phyloP scores from a whole-genome alignment of 2,329 filamentous ascomycete species.

The Bipolaris gigantea region DNA sequence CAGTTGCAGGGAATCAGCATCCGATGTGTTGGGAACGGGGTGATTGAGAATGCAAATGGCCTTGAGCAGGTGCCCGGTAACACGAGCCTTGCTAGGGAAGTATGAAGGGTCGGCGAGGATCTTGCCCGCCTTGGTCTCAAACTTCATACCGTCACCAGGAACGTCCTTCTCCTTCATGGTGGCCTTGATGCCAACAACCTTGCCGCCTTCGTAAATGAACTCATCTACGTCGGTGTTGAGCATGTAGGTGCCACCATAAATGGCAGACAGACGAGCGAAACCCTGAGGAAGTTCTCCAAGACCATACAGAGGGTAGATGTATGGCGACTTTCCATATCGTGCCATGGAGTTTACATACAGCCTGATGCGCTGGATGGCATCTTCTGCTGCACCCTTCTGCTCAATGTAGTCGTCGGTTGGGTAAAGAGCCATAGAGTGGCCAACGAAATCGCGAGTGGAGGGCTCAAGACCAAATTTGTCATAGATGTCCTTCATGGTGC shows the following conservation, averaged over 20 bases:
- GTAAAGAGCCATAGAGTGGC: slow-evolving; percentile 97
- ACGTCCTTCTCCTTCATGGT: slow-evolving; percentile 90
- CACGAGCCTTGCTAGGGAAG: slow-evolving; percentile 86
- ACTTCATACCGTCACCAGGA: slow-evolving; percentile 76
- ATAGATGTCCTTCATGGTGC: slow-evolving; percentile 97
- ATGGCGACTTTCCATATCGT: slow-evolving; percentile 96
- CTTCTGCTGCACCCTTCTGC: slow-evolving; percentile 71
- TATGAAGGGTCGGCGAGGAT: slow-evolving; percentile 96
- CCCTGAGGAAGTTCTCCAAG: slow-evolving; percentile 96
- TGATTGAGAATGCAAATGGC: slow-evolving; percentile 98
- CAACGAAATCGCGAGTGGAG: slow-evolving; percentile 90
- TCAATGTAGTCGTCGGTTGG: slow-evolving; percentile 85
- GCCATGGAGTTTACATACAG: slow-evolving; percentile 98
- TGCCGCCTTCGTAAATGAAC: slow-evolving; percentile 78
- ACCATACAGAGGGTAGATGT: slow-evolving; percentile 98
- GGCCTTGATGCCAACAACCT: slow-evolving; percentile 94
- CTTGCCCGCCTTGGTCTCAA: slow-evolving; percentile 93
- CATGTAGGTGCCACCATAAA: slow-evolving; percentile 99
- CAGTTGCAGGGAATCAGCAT: slow-evolving; percentile 86
- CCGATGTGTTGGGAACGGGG: slow-evolving; percentile 84
- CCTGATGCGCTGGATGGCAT: slow-evolving; percentile 87
- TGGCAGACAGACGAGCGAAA: slow-evolving; percentile 94
- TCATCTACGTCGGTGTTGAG: slow-evolving; percentile 94
- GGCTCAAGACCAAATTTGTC: slow-evolving; percentile 95
- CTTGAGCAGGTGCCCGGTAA: slow-evolving; percentile 87